Base-by-base conservation (phyloP, 345 rosid genomes). In the Linum lewisii region DNA sequence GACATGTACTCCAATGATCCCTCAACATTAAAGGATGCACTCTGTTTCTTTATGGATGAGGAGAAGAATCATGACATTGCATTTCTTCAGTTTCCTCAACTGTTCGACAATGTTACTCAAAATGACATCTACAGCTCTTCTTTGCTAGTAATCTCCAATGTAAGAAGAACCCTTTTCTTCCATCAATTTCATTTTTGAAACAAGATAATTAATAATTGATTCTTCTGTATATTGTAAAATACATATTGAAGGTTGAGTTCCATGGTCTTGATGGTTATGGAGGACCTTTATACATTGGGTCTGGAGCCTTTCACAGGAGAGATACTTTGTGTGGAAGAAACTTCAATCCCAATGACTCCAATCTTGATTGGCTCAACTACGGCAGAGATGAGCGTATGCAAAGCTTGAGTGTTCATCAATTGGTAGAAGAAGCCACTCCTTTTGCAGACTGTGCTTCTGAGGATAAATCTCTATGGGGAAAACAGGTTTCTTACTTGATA, bases 31-130 rank as follows among this genome's bases (percentile, higher is more conserved):
- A 51, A 57, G 6, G 97, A 86, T 21, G 89, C 95, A 1, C 81
- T 86, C n/a, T 90, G 92, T 78, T 83, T 90, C 74, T 85, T 90
- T 69, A 69, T 85, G 79, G 95, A 87, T 65, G 94, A 84, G 64
- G 61, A 79, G 42, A 65, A 78, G 24, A 82, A 94, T 14, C 64
- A 67, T 32, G 83, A 82, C 61, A 75, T 82, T 51, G 95, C 86
- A 45, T 87, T 74, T 57, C 88, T 87, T 58, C 95, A 87, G 75
- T 82, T 73, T 60, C 84, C 88, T 0, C 90, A 87, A 63, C 57
- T 3, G 22, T 90, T 57, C 42, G 76, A 65, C 8, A 87, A 90
- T 36, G 1, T 75, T 49, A 76, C 91, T 5, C 68, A 65, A 69
- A 85, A 87, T 62, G 97, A 87, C 7, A 5, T 79, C 21, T 90